Evolutionary conservation across 805 yeast species (phyloP), one percentile per base, ranked within the genome.

Genomic region (Teunomyces stri): DNA sequence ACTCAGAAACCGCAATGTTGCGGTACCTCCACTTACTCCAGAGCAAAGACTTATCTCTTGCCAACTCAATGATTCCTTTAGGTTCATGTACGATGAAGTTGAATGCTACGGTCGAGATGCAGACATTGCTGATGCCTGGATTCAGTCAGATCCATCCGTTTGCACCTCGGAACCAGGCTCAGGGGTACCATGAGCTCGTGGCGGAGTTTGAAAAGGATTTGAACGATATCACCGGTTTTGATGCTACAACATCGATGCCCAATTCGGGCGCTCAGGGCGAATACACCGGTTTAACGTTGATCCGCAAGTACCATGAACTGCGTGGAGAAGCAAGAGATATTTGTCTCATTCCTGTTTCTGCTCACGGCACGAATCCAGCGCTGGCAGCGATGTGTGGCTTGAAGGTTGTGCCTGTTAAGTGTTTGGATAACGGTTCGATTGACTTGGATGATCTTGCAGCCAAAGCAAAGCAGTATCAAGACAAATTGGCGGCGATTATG

Each of bases 201-300:
- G 61, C 68, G 18, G 96, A 88, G 61, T 79, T 94, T 29, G 96
- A 88, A 65, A 71, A 75, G 31, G 98, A 94, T 67, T 75, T 94
- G 55, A 87, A 91, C 47, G 89, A 87, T 53, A 91, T 94, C 53
- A 92, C 99, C 9, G 98, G 98, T 0, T 89, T 94, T 60, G 88
- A 84, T 51, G 92, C 88, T 35, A 85, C 96, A 16, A 87, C 97
- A 2, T 72, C 89, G 50, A 95, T 89, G 84, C 99, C 99, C 52
- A 94, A 94, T 65, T 89, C 97, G 34, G 99, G 99, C 56, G 98
- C 99, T 34, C 97, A 92, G 69, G 99, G 99, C 68, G 99, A 94
- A 69, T 94, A 87, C 70, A 81, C 98, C 12, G 99, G 99, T 25
- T 75, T 94, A 50, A 81, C 95, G 50, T 89, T 90, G 39, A 92